Percentiles rank a stretch among this genome's conserved stretches.
phyloP scores from a whole-genome alignment of 2,329 filamentous ascomycete genomes.

The Thelonectria olida region DNA sequence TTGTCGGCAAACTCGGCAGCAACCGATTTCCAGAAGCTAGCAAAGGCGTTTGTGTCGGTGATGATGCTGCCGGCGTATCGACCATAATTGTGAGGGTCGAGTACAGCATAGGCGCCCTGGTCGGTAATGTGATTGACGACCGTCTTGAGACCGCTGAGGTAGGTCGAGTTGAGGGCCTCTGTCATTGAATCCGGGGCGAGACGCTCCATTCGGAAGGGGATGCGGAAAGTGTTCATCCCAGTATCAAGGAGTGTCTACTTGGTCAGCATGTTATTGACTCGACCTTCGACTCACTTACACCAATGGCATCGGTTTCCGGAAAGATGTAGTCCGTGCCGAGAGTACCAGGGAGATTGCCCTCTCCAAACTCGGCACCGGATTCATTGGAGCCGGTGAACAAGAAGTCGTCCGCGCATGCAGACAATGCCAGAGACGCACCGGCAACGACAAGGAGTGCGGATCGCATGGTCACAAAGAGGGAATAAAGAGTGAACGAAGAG shows the following conservation, averaged over 20 bases:
- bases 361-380: conserved; percentile 71
- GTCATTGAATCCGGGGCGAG: conserved; percentile 56
- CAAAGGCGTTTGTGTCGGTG: conserved; percentile 60
- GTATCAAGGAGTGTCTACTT: conserved; percentile 57
- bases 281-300: conserved; percentile 38
- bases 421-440: neutral
- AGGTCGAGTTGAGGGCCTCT: conserved; percentile 47
- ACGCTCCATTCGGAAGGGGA: conserved; percentile 66
- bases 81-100: conserved; percentile 71
- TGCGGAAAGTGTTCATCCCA: conserved; percentile 68
- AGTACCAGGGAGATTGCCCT: conserved; percentile 62
- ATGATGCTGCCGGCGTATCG: conserved; percentile 64
- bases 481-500: neutral
- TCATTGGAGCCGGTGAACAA: conserved; percentile 48
- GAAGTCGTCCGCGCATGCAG: conserved; percentile 27
- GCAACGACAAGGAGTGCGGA: neutral
- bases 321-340: conserved; percentile 71
- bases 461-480: neutral
- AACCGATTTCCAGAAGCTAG: conserved; percentile 65
- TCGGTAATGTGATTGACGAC: conserved; percentile 46
- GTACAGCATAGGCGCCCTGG: conserved; percentile 58
- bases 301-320: conserved; percentile 60
- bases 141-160: conserved; percentile 49
- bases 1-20: conserved; percentile 63
- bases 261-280: conserved; percentile 1